Percentiles rank a stretch among this genome's conserved stretches.
These are phyloP conservation scores for Chrysanthemum makinoi DNA, from an alignment of 129 eudicot species.

Conservation along the genomic window DNA sequence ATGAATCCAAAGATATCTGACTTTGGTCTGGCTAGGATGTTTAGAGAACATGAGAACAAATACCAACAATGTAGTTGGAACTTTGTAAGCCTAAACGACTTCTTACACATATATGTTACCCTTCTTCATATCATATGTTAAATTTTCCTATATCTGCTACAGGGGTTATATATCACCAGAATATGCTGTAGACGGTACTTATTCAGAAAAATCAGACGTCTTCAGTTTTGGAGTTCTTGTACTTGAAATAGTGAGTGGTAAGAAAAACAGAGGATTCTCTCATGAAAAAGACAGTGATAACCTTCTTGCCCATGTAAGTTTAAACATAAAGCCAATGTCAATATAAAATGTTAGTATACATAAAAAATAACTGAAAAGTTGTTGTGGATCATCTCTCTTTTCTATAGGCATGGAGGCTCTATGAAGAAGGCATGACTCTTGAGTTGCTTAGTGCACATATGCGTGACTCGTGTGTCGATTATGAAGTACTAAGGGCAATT, in stretches of 20 bases:
- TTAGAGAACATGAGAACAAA: slow-evolving; percentile 28
- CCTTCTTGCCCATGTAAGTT: slow-evolving; percentile 35
- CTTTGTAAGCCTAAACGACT: slow-evolving; percentile 30
- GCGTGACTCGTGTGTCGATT: neutral
- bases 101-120: neutral
- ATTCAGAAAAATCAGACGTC: slow-evolving; percentile 15
- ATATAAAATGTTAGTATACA: neutral
- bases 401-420: slow-evolving; percentile 38
- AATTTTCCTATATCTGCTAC: neutral
- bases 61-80: slow-evolving; percentile 33
- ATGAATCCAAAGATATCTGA: slow-evolving; percentile 42
- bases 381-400: neutral
- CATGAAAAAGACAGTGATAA: slow-evolving; percentile 14
- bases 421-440: slow-evolving; percentile 18
- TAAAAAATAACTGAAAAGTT: neutral
- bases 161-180: slow-evolving; percentile 20
- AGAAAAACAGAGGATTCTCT: slow-evolving; percentile 35
- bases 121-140: neutral
- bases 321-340: neutral
- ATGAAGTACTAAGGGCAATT: slow-evolving; percentile 13
- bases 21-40: slow-evolving; percentile 42
- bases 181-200: slow-evolving; percentile 20
- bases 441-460: slow-evolving; percentile 20
- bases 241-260: slow-evolving; percentile 32
- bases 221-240: slow-evolving; percentile 35